These are phyloP conservation scores for Boletus reticuloceps DNA, from an alignment of 768 basidiomycete genomes.

Conservation along the genomic window DNA sequence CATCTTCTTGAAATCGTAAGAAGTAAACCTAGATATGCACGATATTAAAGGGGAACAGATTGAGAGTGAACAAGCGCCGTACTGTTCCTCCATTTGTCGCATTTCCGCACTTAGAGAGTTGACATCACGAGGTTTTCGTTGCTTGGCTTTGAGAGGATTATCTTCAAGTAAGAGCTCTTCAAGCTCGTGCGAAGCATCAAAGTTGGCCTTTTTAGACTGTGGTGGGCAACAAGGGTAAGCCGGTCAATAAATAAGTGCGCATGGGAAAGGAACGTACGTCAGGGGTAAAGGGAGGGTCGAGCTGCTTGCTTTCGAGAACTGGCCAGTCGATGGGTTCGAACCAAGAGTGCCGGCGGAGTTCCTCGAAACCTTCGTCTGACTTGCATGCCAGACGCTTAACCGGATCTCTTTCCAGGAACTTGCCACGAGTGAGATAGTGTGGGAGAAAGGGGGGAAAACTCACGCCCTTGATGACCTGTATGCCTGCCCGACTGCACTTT, in stretches of 20 bases:
- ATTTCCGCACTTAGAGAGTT: constrained; percentile 83
- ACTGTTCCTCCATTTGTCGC: constrained; percentile 99
- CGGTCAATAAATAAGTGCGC: neutral
- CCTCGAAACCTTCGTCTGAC: constrained; percentile 75
- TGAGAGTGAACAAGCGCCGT: constrained; percentile 21
- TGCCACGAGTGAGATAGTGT: constrained; percentile 4
- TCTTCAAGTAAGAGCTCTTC: constrained; percentile 96
- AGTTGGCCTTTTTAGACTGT: constrained; percentile 98
- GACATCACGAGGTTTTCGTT: constrained; percentile 85
- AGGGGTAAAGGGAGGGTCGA: constrained; percentile 82
- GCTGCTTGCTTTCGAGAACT: constrained; percentile 71
- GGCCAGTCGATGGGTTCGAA: constrained; percentile 89
- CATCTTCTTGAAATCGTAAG: constrained; percentile 93
- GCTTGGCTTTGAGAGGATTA: constrained; percentile 93
- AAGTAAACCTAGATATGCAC: constrained; percentile 61
- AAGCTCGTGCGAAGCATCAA: constrained; percentile 96
- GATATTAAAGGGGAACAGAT: neutral
- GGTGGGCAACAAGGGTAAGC: constrained; percentile 2
- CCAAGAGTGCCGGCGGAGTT: constrained; percentile 82
- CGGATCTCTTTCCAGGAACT: constrained; percentile 89
- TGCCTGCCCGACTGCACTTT: constrained; percentile 72
- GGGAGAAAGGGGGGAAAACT: constrained; percentile 31
- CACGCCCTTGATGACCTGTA: constrained; percentile 80
- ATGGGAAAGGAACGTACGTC: constrained; percentile 54
- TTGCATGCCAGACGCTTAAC: constrained; percentile 80